phyloP scores from a whole-genome alignment of 164 flowering plant species.

The Hamamelis virginiana region DNA sequence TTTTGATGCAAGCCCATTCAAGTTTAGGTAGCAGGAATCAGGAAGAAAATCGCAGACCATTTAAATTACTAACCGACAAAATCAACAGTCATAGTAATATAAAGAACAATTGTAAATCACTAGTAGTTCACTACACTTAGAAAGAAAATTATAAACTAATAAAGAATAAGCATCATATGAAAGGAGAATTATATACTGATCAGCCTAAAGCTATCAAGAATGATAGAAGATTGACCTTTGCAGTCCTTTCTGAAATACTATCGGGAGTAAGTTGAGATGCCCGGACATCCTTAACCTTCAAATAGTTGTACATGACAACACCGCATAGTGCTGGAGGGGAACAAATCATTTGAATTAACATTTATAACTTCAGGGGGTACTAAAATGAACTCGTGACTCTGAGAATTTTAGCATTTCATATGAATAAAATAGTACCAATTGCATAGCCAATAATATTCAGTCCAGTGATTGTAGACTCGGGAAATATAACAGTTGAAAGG shows the following conservation, averaged over 20 bases:
- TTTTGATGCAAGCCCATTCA: too few relatives aligned
- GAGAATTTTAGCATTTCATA: not conserved
- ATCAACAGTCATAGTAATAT: too few relatives aligned
- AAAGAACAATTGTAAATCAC: too few relatives aligned
- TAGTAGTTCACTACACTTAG: too few relatives aligned
- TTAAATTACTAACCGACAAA: too few relatives aligned
- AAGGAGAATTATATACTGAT: too few relatives aligned
- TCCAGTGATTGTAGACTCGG: conserved; percentile 89
- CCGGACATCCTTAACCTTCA: conserved; percentile 85
- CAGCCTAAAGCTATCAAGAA: not conserved
- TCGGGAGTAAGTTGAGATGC: conserved; percentile 67
- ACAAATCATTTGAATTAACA: not conserved
- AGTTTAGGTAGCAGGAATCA: too few relatives aligned
- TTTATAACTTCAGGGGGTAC: not conserved
- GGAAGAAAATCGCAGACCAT: too few relatives aligned
- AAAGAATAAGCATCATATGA: too few relatives aligned
- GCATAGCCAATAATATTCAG: conserved; percentile 92
- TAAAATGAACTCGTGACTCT: not conserved
- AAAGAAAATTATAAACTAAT: too few relatives aligned
- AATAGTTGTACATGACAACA: conserved; percentile 94
- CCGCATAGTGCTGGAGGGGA: conserved; percentile 75
- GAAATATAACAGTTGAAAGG: conserved; percentile 92
- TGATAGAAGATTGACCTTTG: conserved; percentile 43
- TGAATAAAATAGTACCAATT: conserved; percentile 54
- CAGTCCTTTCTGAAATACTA: conserved; percentile 49